A percentile compares a stretch with the other conserved stretches of the same genome.
Evolutionary conservation across 192 early-diverging fungal genomes (phyloP).

Genomic region (Linnemannia hyalina): DNA sequence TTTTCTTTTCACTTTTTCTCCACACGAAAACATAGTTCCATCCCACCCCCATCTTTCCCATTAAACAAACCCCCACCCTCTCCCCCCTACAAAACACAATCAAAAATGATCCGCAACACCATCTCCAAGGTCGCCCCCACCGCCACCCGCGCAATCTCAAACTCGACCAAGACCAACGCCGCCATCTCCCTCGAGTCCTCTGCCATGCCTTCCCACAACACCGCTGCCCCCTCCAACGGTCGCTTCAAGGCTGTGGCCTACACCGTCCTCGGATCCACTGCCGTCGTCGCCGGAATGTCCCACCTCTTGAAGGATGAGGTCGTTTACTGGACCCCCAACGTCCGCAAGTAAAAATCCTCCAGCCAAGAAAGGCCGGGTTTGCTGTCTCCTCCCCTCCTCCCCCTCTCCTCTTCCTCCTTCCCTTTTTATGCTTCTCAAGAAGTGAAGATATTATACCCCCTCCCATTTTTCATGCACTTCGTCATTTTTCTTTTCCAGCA

Average conservation of each 20-base stretch:
- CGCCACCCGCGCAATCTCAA: constrained; percentile 34
- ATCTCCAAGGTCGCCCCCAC: constrained; percentile 26
- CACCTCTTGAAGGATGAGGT: constrained; percentile 48
- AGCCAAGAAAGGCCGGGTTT: no score
- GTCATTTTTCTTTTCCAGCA: no score
- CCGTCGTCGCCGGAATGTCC: constrained; percentile 33
- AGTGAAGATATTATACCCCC: constrained; percentile 1
- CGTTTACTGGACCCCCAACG: constrained; percentile 57
- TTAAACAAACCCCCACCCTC: not conserved
- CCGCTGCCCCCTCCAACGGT: constrained; percentile 16
- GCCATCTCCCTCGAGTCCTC: constrained; percentile 9
- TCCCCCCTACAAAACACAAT: not conserved
- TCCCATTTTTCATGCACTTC: no score
- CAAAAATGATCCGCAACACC: constrained; percentile 29
- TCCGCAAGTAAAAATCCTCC: constrained; percentile 41
- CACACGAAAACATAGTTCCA: not conserved
- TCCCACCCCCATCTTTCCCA: not conserved
- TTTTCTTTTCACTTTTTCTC: not conserved
- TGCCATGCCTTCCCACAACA: not conserved
- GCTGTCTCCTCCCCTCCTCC: no score
- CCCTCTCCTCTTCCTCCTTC: no score
- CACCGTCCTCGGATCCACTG: constrained; percentile 24
- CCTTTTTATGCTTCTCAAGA: not conserved
- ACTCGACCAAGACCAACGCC: constrained; percentile 25
- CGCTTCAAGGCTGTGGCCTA: constrained; percentile 40